Base-by-base conservation (phyloP, 1,284 basidiomycete species). In the Rhodotorula sp. region DNA sequence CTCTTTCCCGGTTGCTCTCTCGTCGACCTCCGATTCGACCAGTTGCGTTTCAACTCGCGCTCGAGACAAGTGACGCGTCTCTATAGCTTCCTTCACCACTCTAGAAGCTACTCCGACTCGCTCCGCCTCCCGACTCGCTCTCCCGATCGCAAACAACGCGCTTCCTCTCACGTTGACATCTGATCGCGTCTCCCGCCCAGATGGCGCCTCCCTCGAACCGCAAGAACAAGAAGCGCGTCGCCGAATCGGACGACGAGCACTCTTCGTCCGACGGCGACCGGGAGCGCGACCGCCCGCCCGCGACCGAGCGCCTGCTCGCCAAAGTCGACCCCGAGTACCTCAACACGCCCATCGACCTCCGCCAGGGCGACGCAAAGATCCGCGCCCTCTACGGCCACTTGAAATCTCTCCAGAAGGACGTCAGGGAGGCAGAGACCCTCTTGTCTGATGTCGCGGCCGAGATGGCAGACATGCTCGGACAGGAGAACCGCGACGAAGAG, bases 321-420 rank as follows among this genome's bases (percentile, higher is more conserved):
- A 67, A 72, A 50, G 60, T 73, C 61, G 64, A 70, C 45, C 66
- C 62, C 12, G 54, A 68, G 48, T 74, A 71, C 64, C 60, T 74
- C 34, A 76, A 76, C 72, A 48, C 60, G 26, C 63, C 68, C 1
- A 38, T 76, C 67, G 69, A 76, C 63, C 26, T 56, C 8, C 45
- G 55, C 23, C 68, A 69, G 43, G 69, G 67, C 28, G 68, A 66
- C 18, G 26, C 59, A 4, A 64, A 62, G 45, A 49, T 74, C 21
- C 63, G 64, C 38, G 7, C 12, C 8, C 34, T 70, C 59, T 21
- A 66, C 23, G 47, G 28, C 3, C 48, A 62, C 14, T 55, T 71
- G 19, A 50, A 47, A 1, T 6, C 18, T 7, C 7, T 67, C 49
- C 26, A 23, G 45, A 65, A 56, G 49, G 16, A 60, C 12, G 54